A percentile compares a stretch with the other conserved stretches of the same genome.
Evolutionary conservation across 2,329 filamentous ascomycete genomes (phyloP).

Genomic region (Ilyonectria destructans): DNA sequence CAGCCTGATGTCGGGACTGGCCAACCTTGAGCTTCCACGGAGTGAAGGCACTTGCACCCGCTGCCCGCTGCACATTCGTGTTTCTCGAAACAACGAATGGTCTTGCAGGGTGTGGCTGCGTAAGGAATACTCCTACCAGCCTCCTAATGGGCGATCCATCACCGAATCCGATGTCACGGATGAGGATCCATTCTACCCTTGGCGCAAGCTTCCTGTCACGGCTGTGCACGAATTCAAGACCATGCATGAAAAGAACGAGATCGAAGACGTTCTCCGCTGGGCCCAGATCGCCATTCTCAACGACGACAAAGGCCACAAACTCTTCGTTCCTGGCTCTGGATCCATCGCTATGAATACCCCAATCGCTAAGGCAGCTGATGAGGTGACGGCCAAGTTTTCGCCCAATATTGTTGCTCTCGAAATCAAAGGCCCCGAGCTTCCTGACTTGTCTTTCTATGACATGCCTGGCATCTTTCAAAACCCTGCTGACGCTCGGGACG

Average conservation of each 20-base stretch:
- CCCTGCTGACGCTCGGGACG: constrained; percentile 74
- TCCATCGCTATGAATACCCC: constrained; percentile 56
- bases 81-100: constrained; percentile 75
- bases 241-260: constrained; percentile 72
- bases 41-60: constrained; percentile 83
- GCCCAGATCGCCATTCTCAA: constrained; percentile 87
- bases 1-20: constrained; percentile 75
- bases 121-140: constrained; percentile 74
- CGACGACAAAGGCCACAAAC: constrained; percentile 67
- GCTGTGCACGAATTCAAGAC: constrained; percentile 74
- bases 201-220: constrained; percentile 67
- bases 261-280: constrained; percentile 79
- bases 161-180: constrained; percentile 65
- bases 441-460: constrained; percentile 87
- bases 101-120: constrained; percentile 78
- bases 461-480: constrained; percentile 87
- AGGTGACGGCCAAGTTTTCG: constrained; percentile 78
- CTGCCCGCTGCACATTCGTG: constrained; percentile 85
- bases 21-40: constrained; percentile 80
- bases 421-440: constrained; percentile 80
- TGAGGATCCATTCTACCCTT: constrained; percentile 75
- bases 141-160: constrained; percentile 57
- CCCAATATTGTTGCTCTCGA: constrained; percentile 86
- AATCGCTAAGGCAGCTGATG: constrained; percentile 56
- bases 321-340: constrained; percentile 70